phyloP scores from a whole-genome alignment of 495 filamentous ascomycete species.

The Neurospora sp. region DNA sequence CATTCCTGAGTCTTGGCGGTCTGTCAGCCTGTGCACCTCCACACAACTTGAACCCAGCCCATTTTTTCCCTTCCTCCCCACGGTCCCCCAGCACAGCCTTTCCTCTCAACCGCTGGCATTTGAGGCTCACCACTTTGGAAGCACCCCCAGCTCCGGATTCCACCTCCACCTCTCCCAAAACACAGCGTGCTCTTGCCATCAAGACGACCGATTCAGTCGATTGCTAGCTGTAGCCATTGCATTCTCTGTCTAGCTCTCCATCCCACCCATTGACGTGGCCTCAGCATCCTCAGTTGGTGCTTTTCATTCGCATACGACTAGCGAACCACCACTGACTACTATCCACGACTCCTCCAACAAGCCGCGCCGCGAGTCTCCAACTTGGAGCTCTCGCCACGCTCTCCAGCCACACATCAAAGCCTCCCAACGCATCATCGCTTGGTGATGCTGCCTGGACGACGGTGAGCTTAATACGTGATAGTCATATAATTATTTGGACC shows the following conservation, averaged over 20 bases:
- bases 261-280: background rate
- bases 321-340: background rate
- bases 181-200: background rate
- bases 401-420: conserved; percentile 41
- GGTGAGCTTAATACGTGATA: conserved; percentile 16
- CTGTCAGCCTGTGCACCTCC: background rate
- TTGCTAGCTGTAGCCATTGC: background rate
- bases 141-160: background rate
- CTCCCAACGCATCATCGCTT: conserved; percentile 19
- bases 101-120: background rate
- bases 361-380: conserved; percentile 1
- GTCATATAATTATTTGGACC: conserved; percentile 11
- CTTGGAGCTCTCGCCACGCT: conserved; percentile 39
- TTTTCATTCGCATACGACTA: background rate
- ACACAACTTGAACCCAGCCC: background rate
- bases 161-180: background rate
- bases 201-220: background rate
- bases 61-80: background rate
- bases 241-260: background rate
- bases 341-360: background rate
- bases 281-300: background rate
- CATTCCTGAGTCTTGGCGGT: background rate
- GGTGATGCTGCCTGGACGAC: conserved; percentile 32
- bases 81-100: background rate
- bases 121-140: background rate